These are phyloP conservation scores for Termitomyces sp. DNA, from an alignment of 768 basidiomycete genomes.

Conservation along the genomic window DNA sequence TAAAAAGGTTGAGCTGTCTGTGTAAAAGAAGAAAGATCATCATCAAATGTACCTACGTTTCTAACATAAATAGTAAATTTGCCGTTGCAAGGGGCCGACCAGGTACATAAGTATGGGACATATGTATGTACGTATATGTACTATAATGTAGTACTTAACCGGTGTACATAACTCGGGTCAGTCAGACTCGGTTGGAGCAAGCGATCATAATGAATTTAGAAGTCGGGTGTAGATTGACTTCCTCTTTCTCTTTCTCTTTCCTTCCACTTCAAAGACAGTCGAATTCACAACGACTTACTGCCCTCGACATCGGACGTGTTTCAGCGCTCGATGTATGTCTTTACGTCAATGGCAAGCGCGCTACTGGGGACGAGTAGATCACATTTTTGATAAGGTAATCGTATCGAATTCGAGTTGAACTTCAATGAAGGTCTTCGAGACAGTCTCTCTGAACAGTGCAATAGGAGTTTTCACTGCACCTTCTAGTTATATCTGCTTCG, in stretches of 20 bases:
- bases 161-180: too few species aligned
- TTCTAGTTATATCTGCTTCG: not conserved
- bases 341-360: too few species aligned
- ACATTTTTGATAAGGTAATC: not conserved
- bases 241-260: not conserved
- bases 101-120: too few species aligned
- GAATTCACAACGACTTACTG: not conserved
- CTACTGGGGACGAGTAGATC: not conserved
- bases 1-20: constrained; percentile 63
- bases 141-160: too few species aligned
- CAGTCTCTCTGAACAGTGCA: not conserved
- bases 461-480: not conserved
- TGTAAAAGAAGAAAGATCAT: constrained; percentile 28
- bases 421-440: too few species aligned
- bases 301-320: not conserved
- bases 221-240: too few species aligned
- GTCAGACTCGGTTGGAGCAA: too few species aligned
- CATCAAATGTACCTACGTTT: not conserved
- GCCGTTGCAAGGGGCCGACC: not conserved
- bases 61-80: not conserved
- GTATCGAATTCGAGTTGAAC: not conserved
- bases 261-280: not conserved
- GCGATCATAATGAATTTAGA: not conserved
- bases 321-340: not conserved
- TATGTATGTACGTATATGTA: too few species aligned